phyloP scores from a whole-genome alignment of 2,329 filamentous ascomycete genomes.

The Phoma herbarum region DNA sequence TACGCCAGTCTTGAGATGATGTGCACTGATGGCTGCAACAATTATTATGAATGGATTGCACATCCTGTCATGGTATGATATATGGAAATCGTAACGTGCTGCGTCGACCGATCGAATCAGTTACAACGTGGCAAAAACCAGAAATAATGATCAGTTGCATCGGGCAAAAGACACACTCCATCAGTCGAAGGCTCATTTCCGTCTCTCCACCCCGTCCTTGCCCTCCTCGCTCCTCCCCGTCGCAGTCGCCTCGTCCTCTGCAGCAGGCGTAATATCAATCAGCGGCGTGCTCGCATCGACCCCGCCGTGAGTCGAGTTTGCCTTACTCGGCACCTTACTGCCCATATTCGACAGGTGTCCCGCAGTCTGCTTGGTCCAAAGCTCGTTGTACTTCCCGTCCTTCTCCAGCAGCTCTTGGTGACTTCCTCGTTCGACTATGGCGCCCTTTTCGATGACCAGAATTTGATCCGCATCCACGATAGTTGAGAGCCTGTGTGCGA shows the following conservation, averaged over 20 bases:
- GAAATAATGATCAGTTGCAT: neutral
- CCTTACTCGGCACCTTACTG: conserved; percentile 31
- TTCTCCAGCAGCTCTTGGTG: conserved; percentile 77
- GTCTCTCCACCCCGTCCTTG: conserved; percentile 22
- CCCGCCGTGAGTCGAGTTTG: conserved; percentile 27
- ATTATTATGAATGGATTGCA: neutral
- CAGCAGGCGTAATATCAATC: conserved; percentile 38
- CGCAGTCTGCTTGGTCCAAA: conserved; percentile 85
- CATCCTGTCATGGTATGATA: neutral
- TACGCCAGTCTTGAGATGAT: too few species aligned
- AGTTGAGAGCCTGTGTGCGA: conserved; percentile 82
- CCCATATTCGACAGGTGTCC: conserved; percentile 32
- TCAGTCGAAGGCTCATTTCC: conserved; percentile 16
- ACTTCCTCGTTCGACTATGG: conserved; percentile 78
- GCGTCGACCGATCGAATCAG: neutral
- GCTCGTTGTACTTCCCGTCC: conserved; percentile 78
- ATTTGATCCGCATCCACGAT: conserved; percentile 89
- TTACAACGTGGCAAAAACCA: neutral
- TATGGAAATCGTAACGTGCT: neutral
- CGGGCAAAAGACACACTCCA: neutral
- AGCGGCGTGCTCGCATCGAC: conserved; percentile 21
- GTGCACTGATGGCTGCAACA: neutral
- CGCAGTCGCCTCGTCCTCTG: conserved; percentile 31
- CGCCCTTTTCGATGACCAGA: conserved; percentile 78
- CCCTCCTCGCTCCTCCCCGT: conserved; percentile 22